A percentile compares a stretch with the other conserved stretches of the same genome.
These are phyloP conservation scores for Trichoderma sp. DNA, from an alignment of 2,329 filamentous ascomycete genomes.

Conservation along the genomic window DNA sequence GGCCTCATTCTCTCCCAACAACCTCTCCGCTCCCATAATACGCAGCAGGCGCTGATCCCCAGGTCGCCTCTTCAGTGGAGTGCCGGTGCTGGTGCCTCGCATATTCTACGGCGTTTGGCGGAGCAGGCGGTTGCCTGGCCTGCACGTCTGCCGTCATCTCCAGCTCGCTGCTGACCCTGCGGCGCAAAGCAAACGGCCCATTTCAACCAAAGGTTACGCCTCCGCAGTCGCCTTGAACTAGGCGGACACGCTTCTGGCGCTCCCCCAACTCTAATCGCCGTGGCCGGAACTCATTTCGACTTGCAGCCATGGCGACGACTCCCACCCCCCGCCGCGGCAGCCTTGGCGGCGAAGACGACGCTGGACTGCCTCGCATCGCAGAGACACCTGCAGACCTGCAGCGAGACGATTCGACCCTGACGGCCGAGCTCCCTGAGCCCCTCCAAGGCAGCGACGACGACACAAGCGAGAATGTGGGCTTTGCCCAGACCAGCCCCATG, in stretches of 20 bases:
- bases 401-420: constrained; percentile 44
- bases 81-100: constrained; percentile 13
- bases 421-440: constrained; percentile 56
- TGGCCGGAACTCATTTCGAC: neutral
- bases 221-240: constrained; percentile 4
- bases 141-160: constrained; percentile 21
- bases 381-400: constrained; percentile 50
- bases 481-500: constrained; percentile 52
- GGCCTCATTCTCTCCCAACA: neutral
- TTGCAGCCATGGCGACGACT: constrained; percentile 10
- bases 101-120: constrained; percentile 11
- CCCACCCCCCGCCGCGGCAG: constrained; percentile 33
- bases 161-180: constrained; percentile 13
- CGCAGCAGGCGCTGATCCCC: constrained; percentile 8
- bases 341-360: constrained; percentile 40
- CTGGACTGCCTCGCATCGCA: constrained; percentile 44
- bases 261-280: constrained; percentile 6
- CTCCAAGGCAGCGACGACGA: constrained; percentile 56
- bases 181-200: constrained; percentile 19
- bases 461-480: constrained; percentile 53
- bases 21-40: constrained; percentile 13
- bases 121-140: constrained; percentile 22
- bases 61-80: constrained; percentile 13
- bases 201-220: neutral
- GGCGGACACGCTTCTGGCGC: neutral